Evolutionary conservation across 2,329 filamentous ascomycete genomes (phyloP), one percentile per base, ranked within the genome.

Genomic region (Didymella lethalis): DNA sequence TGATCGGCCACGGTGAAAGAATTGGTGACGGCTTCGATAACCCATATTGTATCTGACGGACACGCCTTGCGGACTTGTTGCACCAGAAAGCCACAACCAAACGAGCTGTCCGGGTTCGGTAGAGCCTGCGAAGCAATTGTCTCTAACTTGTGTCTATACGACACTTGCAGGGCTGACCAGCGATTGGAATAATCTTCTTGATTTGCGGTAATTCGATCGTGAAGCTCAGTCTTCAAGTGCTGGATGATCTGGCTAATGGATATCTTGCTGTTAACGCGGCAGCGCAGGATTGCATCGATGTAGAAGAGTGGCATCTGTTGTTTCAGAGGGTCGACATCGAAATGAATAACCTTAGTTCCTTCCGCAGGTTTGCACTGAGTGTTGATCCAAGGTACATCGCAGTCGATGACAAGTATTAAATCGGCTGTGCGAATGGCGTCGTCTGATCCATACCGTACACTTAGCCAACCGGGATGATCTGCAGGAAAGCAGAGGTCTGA

Each of bases 321-420:
- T 59, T 90, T 90, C 25, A 90, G 77, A 1, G 88, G 87, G 62
- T 90, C 88, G 34, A 86, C 80, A 65, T 90, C 88, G 48, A 90
- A 80, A 65, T 90, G 88, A 56, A 85, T 83, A 62, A 90, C 85
- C 59, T 82, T 86, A 1, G 87, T 84, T 6, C 75, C 4, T 79
- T 82, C 0, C 23, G 23, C 23, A 23, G 88, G 88, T 44, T 83
- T 82, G 77, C 85, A 88, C 60, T 87, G 86, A 0, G 92, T 95
- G 16, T 89, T 88, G 54, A 97, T 93, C 92, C 93, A 97, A 0
- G 93, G 93, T 0, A 97, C 92, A 71, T 97, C 93, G 64, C 92
- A 95, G 76, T 97, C 90, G 23, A 96, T 73, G 2, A 97, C 89
- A 0, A 97, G 66, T 59, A 97, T 95, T 11, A 92, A 86, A 74